Base-by-base conservation (phyloP, 2,329 filamentous ascomycete genomes). In the Ramularia collo-cygni region DNA sequence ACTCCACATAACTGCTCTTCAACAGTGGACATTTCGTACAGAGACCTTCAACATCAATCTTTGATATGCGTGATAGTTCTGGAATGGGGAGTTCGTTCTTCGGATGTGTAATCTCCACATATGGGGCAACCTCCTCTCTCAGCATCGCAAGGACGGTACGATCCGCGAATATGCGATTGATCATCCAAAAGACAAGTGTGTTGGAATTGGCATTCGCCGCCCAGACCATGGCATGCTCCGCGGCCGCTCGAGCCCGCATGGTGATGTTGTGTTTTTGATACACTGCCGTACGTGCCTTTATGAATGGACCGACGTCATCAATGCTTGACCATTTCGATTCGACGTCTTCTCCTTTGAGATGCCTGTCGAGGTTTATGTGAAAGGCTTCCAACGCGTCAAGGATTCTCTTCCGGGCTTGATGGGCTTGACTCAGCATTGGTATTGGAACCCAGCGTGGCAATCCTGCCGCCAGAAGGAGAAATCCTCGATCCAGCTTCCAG, bases 391-490 rank as follows among this genome's bases (percentile, higher is more conserved):
- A 30, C 27, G 43, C 46, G 24, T 47, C 43, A 16, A 61, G 48
- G 29, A 59, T 44, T 12, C 49, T 50, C 26, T 42, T 55, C 4
- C 58, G 51, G 9, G 59, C 58, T 27, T 68, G 62, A 50, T 72
- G 66, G 8, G 74, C 71, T 18, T 63, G 58, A 3, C 67, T 67
- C 8, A 75, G 57, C 0, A 66, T 63, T 2, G 74, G 74, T 17
- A 74, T 61, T 3, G 76, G 76, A 13, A 71, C 56, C 64, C 73
- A 75, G 15, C 72, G 67, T 10, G 77, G 75, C 4, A 77, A 53
- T 0, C 77, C 77, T 8, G 72, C 63, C 3, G 74, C 62, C 18
- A 82, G 63, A 14, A 68, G 65, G 31, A 70, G 66, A 52, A 77
- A 75, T 4, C 69, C 70, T 14, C 61, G 57, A 47, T 81, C 75